A percentile compares a stretch with the other conserved stretches of the same genome.
phyloP scores from a whole-genome alignment of 2,329 filamentous ascomycete species.

The Curvularia verruculosa region DNA sequence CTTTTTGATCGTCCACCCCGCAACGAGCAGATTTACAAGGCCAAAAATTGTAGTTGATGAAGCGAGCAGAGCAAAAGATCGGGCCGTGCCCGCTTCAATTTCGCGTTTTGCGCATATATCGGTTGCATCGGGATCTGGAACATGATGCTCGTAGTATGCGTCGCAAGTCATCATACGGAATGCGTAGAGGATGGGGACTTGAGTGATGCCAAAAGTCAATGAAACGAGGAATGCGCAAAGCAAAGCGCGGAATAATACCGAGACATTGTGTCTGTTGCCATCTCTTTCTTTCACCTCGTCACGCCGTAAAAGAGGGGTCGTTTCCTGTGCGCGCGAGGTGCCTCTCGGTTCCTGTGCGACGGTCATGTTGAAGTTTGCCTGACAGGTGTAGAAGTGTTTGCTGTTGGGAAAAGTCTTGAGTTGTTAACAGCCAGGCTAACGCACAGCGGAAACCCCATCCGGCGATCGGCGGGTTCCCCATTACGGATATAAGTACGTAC shows the following conservation, averaged over 20 bases:
- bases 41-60: constrained; percentile 73
- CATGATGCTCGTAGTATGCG: constrained; percentile 67
- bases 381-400: not conserved
- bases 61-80: constrained; percentile 67
- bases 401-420: constrained; percentile 12
- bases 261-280: constrained; percentile 6
- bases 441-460: constrained; percentile 7
- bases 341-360: constrained; percentile 1
- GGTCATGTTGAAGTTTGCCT: constrained; percentile 12
- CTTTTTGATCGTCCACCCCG: constrained; percentile 69
- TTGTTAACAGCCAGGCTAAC: constrained; percentile 3
- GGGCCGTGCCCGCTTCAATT: constrained; percentile 69
- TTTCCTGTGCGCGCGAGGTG: constrained; percentile 13
- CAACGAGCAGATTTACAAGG: constrained; percentile 69
- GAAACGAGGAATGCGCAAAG: constrained; percentile 67
- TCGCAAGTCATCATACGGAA: constrained; percentile 77
- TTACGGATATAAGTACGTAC: not conserved
- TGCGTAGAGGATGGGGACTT: constrained; percentile 64
- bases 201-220: constrained; percentile 57
- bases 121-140: constrained; percentile 50
- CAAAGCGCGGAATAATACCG: constrained; percentile 56
- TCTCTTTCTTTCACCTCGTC: constrained; percentile 20
- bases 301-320: constrained; percentile 24
- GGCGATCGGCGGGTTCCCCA: constrained; percentile 15
- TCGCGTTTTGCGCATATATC: constrained; percentile 66